These are phyloP conservation scores for Echium plantagineum DNA, from an alignment of 257 asterid genomes.

Conservation along the genomic window DNA sequence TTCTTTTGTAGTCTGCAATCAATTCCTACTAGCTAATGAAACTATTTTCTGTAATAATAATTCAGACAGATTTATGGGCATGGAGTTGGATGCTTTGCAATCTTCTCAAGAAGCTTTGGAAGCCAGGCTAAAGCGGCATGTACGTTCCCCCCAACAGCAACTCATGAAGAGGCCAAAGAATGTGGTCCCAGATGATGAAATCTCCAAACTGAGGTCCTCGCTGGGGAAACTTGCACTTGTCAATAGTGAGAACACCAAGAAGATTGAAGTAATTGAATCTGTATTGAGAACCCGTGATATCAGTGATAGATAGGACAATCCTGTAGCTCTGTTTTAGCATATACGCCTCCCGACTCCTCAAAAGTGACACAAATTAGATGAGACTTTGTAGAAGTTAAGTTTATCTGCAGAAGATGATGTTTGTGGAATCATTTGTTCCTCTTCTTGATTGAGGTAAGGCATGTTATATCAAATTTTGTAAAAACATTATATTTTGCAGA, in stretches of 20 bases:
- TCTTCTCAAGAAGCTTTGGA: constrained; percentile 58
- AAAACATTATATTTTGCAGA: too few species aligned
- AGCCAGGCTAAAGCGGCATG: constrained; percentile 48
- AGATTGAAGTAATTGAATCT: constrained; percentile 63
- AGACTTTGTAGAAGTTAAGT: too few species aligned
- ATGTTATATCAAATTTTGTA: too few species aligned
- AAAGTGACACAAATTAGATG: not conserved
- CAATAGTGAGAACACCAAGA: constrained; percentile 55
- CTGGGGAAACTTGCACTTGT: constrained; percentile 55
- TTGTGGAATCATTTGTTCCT: too few species aligned
- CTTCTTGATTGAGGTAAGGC: too few species aligned
- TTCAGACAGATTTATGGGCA: constrained; percentile 70
- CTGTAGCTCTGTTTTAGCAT: not conserved
- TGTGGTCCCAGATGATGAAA: constrained; percentile 31
- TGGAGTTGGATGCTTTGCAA: constrained; percentile 74
- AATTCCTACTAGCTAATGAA: not conserved
- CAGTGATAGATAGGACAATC: constrained; percentile 12
- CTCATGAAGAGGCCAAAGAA: constrained; percentile 23
- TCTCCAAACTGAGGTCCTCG: constrained; percentile 56
- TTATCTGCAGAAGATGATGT: too few species aligned
- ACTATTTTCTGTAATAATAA: not conserved
- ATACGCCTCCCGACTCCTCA: not conserved
- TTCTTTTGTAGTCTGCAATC: not conserved
- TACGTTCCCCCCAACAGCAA: constrained; percentile 24
- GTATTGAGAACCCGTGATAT: constrained; percentile 40